Conservation (phyloP, 176 grass and related monocot genomes). For the Aegilops umbellulata region DNA sequence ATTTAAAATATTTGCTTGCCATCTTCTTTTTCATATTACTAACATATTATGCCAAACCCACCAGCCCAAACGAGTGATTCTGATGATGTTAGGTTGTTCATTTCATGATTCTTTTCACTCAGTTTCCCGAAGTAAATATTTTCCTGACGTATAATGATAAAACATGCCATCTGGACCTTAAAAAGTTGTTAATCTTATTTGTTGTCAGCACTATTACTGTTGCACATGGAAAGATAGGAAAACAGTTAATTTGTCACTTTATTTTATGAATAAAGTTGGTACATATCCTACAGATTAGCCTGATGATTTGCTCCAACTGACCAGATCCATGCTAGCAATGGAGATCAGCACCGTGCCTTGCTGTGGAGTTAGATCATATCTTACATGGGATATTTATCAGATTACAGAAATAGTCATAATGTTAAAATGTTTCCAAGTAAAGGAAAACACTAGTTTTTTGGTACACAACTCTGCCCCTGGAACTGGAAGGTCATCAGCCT, state of each 20-base stretch:
- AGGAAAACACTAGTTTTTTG: constrained; percentile 36
- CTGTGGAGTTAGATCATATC: constrained; percentile 33
- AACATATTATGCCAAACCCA: neutral
- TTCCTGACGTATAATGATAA: constrained; percentile 18
- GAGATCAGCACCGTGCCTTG: constrained; percentile 33
- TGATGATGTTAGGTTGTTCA: neutral
- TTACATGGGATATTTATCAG: neutral
- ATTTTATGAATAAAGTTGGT: constrained; percentile 40
- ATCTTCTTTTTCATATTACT: neutral
- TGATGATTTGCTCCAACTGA: constrained; percentile 6
- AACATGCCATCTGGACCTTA: constrained; percentile 25
- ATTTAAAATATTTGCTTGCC: neutral
- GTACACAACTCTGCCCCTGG: constrained; percentile 21
- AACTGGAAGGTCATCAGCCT: neutral
- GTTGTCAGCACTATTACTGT: neutral
- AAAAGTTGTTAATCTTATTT: constrained; percentile 15
- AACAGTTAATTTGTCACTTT: constrained; percentile 12
- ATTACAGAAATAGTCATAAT: neutral
- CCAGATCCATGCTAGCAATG: constrained; percentile 43
- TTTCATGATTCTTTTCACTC: neutral
- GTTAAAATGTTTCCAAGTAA: constrained; percentile 19
- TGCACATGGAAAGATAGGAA: constrained; percentile 27
- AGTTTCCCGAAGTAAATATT: constrained; percentile 7
- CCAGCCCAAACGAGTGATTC: neutral
- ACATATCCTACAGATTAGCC: neutral